Base-by-base conservation (phyloP, 805 yeast species). In the Candida michaelii region DNA sequence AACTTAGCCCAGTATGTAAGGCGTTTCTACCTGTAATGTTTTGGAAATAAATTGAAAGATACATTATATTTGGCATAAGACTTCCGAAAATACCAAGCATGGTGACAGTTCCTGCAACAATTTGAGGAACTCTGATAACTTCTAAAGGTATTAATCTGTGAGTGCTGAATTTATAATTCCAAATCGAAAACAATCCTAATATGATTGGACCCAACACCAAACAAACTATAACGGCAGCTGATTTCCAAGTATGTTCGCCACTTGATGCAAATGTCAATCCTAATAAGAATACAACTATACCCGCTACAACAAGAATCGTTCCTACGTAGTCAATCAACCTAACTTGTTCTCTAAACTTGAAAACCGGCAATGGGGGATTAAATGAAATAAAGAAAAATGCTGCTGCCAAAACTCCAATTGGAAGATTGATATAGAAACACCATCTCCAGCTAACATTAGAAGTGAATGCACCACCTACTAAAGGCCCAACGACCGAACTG, bases 391-490 rank as follows among this genome's bases (percentile, higher is more conserved):
- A 39, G 16, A 77, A 58, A 7, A 67, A 46, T 0, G 55, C 56
- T 15, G 65, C 48, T 0, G 80, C 74, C 1, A 66, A 44, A 1
- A 82, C 87, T 11, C 86, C 85, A 31, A 82, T 59, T 3, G 87
- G 87, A 27, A 84, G 58, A 54, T 83, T 84, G 49, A 84, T 69
- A 58, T 79, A 84, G 56, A 82, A 84, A 52, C 85, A 78, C 88
- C 89, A 83, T 54, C 89, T 69, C 89, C 89, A 83, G n/a, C 76
- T 59, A 7, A 71, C 77, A 36, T 71, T 60, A 2, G 74, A 56
- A 1, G 85, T 71, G 45, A 83, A 74, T 0, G 79, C 80, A 35
- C 88, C 88, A 11, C 88, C 88, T 16, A 83, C 55, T 15, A 80
- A 58, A 0, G 89, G 88, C 0, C 88, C 89, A 15, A 69, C 49